phyloP scores from a whole-genome alignment of 1,284 basidiomycete genomes.

The Boletus hoseneyae region DNA sequence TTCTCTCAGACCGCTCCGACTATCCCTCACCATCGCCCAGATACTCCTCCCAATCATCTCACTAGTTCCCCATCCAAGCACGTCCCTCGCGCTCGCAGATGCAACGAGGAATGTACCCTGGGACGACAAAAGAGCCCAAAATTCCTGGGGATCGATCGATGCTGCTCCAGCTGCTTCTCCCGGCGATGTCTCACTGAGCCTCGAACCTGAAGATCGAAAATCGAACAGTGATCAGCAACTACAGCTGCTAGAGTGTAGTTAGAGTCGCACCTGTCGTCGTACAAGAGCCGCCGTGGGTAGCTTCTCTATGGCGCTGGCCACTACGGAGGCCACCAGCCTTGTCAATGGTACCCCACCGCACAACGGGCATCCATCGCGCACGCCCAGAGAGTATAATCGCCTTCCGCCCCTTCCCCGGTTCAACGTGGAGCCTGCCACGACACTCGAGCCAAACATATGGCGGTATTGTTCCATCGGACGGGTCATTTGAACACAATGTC shows the following conservation, averaged over 20 bases:
- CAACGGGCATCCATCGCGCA: conserved; percentile 58
- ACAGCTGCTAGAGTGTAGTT: not conserved
- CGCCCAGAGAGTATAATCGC: conserved; percentile 83
- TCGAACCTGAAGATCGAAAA: conserved; percentile 11
- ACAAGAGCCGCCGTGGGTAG: not conserved
- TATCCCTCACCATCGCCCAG: conserved; percentile 45
- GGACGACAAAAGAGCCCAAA: conserved; percentile 56
- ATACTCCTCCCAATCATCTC: conserved; percentile 70
- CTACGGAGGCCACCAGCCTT: conserved; percentile 45
- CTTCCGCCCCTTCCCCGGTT: conserved; percentile 87
- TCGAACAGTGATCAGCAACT: not conserved
- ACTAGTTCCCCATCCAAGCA: conserved; percentile 65
- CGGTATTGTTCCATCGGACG: conserved; percentile 28
- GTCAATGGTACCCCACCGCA: conserved; percentile 59
- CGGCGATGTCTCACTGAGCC: conserved; percentile 3
- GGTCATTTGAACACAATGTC: not conserved
- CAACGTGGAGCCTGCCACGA: conserved; percentile 80
- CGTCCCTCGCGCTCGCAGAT: conserved; percentile 46
- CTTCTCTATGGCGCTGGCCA: not conserved
- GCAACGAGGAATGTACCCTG: conserved; percentile 52
- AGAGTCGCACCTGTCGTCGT: conserved; percentile 15
- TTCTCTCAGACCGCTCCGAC: conserved; percentile 11
- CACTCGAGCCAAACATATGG: conserved; percentile 85
- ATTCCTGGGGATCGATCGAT: conserved; percentile 36
- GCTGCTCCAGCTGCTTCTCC: not conserved